Percentiles rank a stretch among this genome's conserved stretches.
Evolutionary conservation across 768 basidiomycete genomes (phyloP).

Genomic region (Gautieria morchelliformis): DNA sequence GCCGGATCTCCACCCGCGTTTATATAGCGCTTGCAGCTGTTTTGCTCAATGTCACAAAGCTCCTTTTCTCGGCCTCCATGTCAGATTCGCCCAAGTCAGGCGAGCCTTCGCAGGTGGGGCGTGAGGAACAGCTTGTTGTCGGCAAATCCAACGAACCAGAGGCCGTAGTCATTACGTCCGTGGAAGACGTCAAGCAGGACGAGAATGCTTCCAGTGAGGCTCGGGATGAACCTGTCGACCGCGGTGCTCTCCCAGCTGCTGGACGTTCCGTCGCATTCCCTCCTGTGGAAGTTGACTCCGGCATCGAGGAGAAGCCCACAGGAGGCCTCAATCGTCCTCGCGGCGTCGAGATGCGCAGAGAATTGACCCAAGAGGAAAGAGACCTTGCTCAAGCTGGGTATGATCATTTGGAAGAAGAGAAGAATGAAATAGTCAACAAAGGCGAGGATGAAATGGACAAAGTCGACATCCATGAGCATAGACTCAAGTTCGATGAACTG

Average conservation of each 20-base stretch:
- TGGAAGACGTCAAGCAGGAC: not conserved
- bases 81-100: not conserved
- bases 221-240: not conserved
- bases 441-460: constrained; percentile 21
- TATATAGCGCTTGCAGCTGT: no score
- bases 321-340: constrained; percentile 30
- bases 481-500: constrained; percentile 32
- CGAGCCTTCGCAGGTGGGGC: not conserved
- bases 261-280: constrained; percentile 44
- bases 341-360: constrained; percentile 51
- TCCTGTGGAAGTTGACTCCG: constrained; percentile 21
- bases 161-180: not conserved
- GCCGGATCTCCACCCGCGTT: no score
- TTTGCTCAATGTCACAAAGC: no score
- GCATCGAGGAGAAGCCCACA: constrained; percentile 30
- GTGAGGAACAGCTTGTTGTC: no score
- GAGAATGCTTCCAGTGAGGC: not conserved
- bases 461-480: constrained; percentile 53
- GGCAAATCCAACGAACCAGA: no score
- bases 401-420: constrained; percentile 45
- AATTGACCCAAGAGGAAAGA: constrained; percentile 57
- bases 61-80: not conserved
- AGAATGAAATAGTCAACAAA: constrained; percentile 22
- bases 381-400: constrained; percentile 63
- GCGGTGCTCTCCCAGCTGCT: not conserved